Evolutionary conservation across 441 rosid species (phyloP), one percentile per base, ranked within the genome.

Genomic region (Erysimum cheiri): DNA sequence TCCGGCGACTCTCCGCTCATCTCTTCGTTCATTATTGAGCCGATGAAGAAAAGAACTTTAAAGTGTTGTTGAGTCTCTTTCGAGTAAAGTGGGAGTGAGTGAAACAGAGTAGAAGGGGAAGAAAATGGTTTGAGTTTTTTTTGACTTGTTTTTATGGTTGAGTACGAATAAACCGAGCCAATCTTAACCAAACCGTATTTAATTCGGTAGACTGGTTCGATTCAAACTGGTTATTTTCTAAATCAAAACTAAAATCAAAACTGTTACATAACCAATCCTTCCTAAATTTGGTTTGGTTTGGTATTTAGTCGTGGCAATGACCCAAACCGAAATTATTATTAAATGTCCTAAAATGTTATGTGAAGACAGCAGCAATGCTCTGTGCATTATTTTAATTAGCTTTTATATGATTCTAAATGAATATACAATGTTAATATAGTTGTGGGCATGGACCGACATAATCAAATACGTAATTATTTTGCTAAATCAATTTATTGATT

Each of bases 1-100:
- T 50, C 73, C 72, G 70, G 62, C 2, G 67, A 87, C 26, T 64
- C 84, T 0, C 92, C 96, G 68, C 66, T 84, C 91, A 87, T 89
- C 71, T 87, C 96, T 73, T 77, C 82, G 74, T 87, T 87, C 93
- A 87, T 89, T 58, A 0, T 69, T 71, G 60, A 24, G 10, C 2
- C 24, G 60, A 48, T 55, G 43, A 52, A 52, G 40, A 32, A 26
- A 31, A 28, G 19, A 6, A 46, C 59, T 15, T 14, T 48, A 17
- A 39, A 64, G 67, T n/a, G n/a, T n/a, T 64, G 37, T 44, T 43
- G 15, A 46, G 50, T 46, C 50, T 46, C 26, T 48, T 48, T 24
- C 6, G n/a, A 62, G 75, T 70, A 14, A 46, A 78, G 76, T 78
- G 78, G 60, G 64, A 65, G 71, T 65, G 55, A 69, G 73, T 59